phyloP scores from a whole-genome alignment of 1,284 basidiomycete genomes.

The Irpex sp. region DNA sequence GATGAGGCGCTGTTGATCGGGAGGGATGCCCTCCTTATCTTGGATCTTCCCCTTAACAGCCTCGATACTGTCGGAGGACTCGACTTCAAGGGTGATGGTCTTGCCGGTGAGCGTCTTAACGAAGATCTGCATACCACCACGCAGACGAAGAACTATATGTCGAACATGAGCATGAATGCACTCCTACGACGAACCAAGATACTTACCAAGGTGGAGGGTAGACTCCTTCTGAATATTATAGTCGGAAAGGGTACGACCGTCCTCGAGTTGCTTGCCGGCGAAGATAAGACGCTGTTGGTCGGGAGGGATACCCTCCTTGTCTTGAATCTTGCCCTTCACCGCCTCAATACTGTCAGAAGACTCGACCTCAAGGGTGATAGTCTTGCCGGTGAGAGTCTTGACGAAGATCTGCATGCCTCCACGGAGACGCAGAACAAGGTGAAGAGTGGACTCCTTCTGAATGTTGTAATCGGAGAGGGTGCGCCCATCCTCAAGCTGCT shows the following conservation, averaged over 20 bases:
- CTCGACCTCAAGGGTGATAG: slow-evolving; percentile 48
- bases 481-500: slow-evolving; percentile 73
- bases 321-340: slow-evolving; percentile 53
- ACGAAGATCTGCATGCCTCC: slow-evolving; percentile 77
- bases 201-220: slow-evolving; percentile 70
- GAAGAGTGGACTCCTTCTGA: slow-evolving; percentile 55
- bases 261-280: slow-evolving; percentile 85
- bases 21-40: slow-evolving; percentile 81
- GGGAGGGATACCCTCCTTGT: slow-evolving; percentile 66
- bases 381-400: slow-evolving; percentile 59
- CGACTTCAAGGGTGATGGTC: slow-evolving; percentile 93
- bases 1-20: slow-evolving; percentile 78
- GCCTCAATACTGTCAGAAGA: slow-evolving; percentile 51
- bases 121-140: slow-evolving; percentile 89
- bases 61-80: slow-evolving; percentile 88
- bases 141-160: slow-evolving; percentile 71
- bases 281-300: slow-evolving; percentile 88
- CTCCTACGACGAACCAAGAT: slow-evolving; percentile 25
- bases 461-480: slow-evolving; percentile 76
- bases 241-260: slow-evolving; percentile 77
- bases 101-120: slow-evolving; percentile 90
- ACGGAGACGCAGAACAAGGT: slow-evolving; percentile 52
- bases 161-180: slow-evolving; percentile 20
- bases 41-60: slow-evolving; percentile 86
- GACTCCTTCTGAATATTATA: slow-evolving; percentile 81